Percentiles rank a stretch among this genome's conserved stretches.
phyloP scores from a whole-genome alignment of 2,329 filamentous ascomycete species.

The Fusarium proliferatum region DNA sequence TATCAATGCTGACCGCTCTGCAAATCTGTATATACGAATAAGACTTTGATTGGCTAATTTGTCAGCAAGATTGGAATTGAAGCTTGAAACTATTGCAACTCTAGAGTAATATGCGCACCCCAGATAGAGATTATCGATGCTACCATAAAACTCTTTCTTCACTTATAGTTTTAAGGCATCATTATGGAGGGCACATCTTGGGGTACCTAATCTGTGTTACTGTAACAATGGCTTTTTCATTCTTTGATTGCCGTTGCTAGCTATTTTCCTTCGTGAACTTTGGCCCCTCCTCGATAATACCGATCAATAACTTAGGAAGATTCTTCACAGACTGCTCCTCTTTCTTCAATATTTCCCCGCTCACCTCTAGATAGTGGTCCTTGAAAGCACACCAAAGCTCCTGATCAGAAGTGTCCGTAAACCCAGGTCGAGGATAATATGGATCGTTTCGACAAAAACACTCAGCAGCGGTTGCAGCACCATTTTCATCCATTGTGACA shows the following conservation, averaged over 20 bases:
- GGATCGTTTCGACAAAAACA: constrained; percentile 64
- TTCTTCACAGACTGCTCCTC: neutral
- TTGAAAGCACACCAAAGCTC: constrained; percentile 44
- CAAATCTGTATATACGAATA: neutral
- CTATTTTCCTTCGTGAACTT: neutral
- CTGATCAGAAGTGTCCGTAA: constrained; percentile 13
- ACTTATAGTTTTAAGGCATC: too few species aligned
- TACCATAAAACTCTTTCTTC: neutral
- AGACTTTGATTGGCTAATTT: neutral
- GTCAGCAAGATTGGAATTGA: neutral
- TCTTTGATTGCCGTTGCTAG: neutral
- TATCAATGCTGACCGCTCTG: neutral
- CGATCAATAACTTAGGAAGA: neutral
- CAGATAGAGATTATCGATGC: neutral
- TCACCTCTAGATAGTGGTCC: neutral
- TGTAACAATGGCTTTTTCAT: neutral
- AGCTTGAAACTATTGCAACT: too few species aligned
- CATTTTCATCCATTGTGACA: constrained; percentile 51
- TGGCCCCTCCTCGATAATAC: neutral
- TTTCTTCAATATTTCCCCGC: neutral
- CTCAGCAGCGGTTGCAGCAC: constrained; percentile 54
- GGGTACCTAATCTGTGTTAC: neutral
- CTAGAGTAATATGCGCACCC: neutral
- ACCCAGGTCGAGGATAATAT: constrained; percentile 58
- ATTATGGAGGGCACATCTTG: neutral